Conservation (phyloP, 768 basidiomycete species). For the Austroboletus eburneus region DNA sequence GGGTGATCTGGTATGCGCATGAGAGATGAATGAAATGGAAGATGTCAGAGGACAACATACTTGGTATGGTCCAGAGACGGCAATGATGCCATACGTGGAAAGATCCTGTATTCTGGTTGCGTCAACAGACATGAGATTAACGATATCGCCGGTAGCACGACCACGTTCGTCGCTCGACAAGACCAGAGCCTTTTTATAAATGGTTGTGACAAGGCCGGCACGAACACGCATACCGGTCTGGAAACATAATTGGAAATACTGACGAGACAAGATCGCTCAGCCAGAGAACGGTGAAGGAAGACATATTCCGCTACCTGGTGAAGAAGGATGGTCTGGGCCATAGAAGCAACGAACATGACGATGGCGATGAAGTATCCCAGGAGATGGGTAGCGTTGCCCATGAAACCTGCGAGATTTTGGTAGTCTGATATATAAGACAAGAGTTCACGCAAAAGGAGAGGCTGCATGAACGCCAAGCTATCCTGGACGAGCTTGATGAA, state of each 20-base stretch:
- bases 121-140: constrained; percentile 91
- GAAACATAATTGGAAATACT: constrained; percentile 85
- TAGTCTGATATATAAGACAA: constrained; percentile 81
- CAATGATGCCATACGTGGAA: constrained; percentile 79
- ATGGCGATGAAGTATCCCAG: constrained; percentile 75
- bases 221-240: constrained; percentile 93
- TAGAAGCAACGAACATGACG: constrained; percentile 76
- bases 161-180: constrained; percentile 83
- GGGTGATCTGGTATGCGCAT: constrained; percentile 50
- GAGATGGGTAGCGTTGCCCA: constrained; percentile 34
- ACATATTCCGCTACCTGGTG: constrained; percentile 55
- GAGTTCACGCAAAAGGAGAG: constrained; percentile 76
- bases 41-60: constrained; percentile 35
- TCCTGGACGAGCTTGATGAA: constrained; percentile 78
- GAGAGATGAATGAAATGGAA: too few species aligned
- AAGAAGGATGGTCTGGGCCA: constrained; percentile 73
- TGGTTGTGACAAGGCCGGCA: constrained; percentile 78
- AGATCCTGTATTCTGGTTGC: constrained; percentile 75
- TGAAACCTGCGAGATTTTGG: constrained; percentile 42
- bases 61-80: constrained; percentile 83
- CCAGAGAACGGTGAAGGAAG: not conserved
- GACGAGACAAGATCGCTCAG: constrained; percentile 1
- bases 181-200: constrained; percentile 83
- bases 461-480: constrained; percentile 76
- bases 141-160: constrained; percentile 85